Evolutionary conservation across 2,329 filamentous ascomycete species (phyloP), one percentile per base, ranked within the genome.

Genomic region (Aaosphaeria pasadenensis): DNA sequence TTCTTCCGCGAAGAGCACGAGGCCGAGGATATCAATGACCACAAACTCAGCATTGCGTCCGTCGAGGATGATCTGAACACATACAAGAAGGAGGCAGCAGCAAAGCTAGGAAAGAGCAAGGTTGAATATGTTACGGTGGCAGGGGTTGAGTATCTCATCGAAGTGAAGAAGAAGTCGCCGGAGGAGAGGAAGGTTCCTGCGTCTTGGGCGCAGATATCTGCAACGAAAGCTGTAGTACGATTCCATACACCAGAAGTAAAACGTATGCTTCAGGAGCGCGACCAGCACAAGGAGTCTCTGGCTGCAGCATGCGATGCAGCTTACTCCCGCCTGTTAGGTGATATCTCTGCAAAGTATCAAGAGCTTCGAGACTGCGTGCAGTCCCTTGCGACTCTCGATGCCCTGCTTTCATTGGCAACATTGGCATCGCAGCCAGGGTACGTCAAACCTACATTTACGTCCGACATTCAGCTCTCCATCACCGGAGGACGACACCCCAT

Each of bases 231-330:
- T 60, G 75, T 91, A 5, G 91, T 90, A 0, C 86, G 94, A 49
- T 99, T 97, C 70, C 94, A 99, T 71, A 94, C 94, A 0, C 94
- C 94, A 4, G 87, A 95, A 58, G 89, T 96, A 28, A 80, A 95
- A 43, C 83, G 84, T 52, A 79, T 96, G 58, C 81, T 96, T 13
- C 84, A 85, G 39, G 91, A 96, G 71, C 84, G 94, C 39, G 94
- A 97, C 67, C 92, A 96, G 62, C 88, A 96, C 72, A 95, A 92
- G 64, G 94, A 99, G 71, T 87, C 89, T 2, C 82, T 99, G 9
- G 90, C 91, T 2, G 91, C 91, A 7, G 91, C 92, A 39, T 99
- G 94, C 68, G 91, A 97, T 62, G 76, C 78, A 30, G 92, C 92
- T 4, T 99, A 94, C 71, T 74, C 75, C 4, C 75, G 78, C 11